Evolutionary conservation across 257 asterid species (phyloP).

Genomic region (Pogostemon cablin): DNA sequence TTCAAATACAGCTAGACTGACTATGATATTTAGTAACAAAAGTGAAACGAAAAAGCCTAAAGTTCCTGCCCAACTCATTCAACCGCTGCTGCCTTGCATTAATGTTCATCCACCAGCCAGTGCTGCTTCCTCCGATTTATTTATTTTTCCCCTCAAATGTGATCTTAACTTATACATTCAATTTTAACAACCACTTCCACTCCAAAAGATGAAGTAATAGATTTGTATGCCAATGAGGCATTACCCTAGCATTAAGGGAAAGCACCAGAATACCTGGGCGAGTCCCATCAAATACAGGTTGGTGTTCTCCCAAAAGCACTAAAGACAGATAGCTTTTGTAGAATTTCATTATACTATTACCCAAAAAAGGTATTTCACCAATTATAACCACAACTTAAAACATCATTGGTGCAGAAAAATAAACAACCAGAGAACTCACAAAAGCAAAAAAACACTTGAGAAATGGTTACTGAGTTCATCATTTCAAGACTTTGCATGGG

Average conservation of each 20-base stretch:
- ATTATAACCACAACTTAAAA: neutral
- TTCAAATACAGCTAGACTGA: constrained; percentile 2
- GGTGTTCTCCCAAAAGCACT: neutral
- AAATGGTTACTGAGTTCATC: too few relatives aligned
- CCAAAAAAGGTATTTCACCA: neutral
- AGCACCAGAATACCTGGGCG: neutral
- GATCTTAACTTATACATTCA: neutral
- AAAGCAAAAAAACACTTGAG: too few relatives aligned
- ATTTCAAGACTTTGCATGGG: too few relatives aligned
- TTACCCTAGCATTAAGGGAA: neutral
- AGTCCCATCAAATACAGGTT: neutral
- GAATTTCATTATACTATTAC: neutral
- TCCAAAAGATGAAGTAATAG: neutral
- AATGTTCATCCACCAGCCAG: neutral
- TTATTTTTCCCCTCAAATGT: neutral
- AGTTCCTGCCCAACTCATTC: neutral
- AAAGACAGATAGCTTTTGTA: neutral
- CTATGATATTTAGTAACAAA: constrained; percentile 3
- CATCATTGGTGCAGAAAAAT: neutral
- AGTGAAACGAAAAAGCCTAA: neutral
- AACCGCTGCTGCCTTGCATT: constrained; percentile 10
- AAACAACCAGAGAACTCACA: too few relatives aligned
- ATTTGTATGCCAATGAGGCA: too few relatives aligned
- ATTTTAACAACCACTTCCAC: constrained; percentile 4
- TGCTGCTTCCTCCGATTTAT: constrained; percentile 1